A percentile compares a stretch with the other conserved stretches of the same genome.
Conservation (phyloP, 1,139 yeast genomes). For the Yamadazyma epiphylla region DNA sequence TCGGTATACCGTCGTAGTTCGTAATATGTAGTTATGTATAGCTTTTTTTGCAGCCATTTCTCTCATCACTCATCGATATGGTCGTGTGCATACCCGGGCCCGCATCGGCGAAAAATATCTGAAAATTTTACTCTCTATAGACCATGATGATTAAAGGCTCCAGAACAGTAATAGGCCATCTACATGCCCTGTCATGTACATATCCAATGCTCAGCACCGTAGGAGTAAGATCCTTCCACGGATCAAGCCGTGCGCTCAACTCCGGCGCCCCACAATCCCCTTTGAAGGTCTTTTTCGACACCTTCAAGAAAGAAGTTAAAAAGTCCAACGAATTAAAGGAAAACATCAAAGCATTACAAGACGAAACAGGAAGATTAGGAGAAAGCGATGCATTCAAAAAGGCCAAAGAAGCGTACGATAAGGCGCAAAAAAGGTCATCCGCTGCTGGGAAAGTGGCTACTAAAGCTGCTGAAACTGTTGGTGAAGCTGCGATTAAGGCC, state of each 20-base stretch:
- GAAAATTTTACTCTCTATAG: too few relatives aligned
- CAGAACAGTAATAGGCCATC: too few relatives aligned
- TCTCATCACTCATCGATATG: too few relatives aligned
- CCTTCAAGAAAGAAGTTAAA: conserved; percentile 87
- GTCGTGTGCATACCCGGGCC: too few relatives aligned
- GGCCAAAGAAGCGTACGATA: conserved; percentile 90
- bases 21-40: too few relatives aligned
- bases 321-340: conserved; percentile 87
- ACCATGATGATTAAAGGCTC: too few relatives aligned
- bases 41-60: too few relatives aligned
- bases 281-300: conserved; percentile 86
- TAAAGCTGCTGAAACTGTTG: conserved; percentile 93
- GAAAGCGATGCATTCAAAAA: conserved; percentile 91
- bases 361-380: conserved; percentile 92
- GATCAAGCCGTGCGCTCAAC: conserved; percentile 6
- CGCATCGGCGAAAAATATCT: too few relatives aligned
- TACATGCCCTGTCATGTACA: too few relatives aligned
- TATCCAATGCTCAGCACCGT: neutral
- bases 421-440: conserved; percentile 75
- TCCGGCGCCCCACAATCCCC: conserved; percentile 60
- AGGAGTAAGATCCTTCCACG: neutral
- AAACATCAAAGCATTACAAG: conserved; percentile 90
- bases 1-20: too few relatives aligned
- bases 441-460: conserved; percentile 82
- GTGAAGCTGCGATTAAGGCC: conserved; percentile 83